Percentiles rank a stretch among this genome's conserved stretches.
Evolutionary conservation across 441 rosid genomes (phyloP).

Genomic region (Aquilaria agallochum): DNA sequence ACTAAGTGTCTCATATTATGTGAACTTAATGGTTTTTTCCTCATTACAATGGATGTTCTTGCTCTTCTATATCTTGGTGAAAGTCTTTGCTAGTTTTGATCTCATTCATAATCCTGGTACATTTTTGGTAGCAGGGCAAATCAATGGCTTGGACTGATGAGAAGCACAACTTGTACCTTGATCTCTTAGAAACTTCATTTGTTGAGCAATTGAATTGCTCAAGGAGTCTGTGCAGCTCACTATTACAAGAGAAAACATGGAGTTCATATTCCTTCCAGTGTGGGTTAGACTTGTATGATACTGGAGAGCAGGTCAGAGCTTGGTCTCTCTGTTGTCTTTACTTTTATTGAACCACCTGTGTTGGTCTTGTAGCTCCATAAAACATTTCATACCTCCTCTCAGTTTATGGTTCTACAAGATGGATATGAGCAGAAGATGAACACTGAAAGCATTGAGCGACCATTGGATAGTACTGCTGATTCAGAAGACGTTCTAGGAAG

Average conservation of each 20-base stretch:
- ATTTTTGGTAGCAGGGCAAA: constrained; percentile 28
- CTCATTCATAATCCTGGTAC: background rate
- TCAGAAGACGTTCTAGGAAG: constrained; percentile 23
- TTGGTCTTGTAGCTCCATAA: constrained; percentile 1
- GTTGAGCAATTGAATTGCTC: constrained; percentile 54
- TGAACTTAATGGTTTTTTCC: background rate
- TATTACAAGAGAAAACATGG: constrained; percentile 14
- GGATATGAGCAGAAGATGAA: constrained; percentile 38
- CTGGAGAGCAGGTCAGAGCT: constrained; percentile 43
- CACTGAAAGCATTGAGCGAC: constrained; percentile 24
- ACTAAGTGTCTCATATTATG: background rate
- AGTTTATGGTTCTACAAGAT: constrained; percentile 47
- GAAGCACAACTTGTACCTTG: constrained; percentile 61
- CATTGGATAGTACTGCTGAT: constrained; percentile 34
- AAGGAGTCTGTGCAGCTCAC: constrained; percentile 23
- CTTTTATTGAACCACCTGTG: background rate
- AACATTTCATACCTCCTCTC: constrained; percentile 16
- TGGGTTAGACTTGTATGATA: constrained; percentile 21
- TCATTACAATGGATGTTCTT: background rate
- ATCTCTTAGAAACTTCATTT: constrained; percentile 64
- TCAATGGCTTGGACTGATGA: constrained; percentile 69
- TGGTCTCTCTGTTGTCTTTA: constrained; percentile 4
- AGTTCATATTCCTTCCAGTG: constrained; percentile 20
- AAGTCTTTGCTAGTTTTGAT: constrained; percentile 7
- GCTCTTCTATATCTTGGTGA: constrained; percentile 4